Evolutionary conservation across 2,329 filamentous ascomycete species (phyloP).

Genomic region (Neopestalotiopsis clavispora): DNA sequence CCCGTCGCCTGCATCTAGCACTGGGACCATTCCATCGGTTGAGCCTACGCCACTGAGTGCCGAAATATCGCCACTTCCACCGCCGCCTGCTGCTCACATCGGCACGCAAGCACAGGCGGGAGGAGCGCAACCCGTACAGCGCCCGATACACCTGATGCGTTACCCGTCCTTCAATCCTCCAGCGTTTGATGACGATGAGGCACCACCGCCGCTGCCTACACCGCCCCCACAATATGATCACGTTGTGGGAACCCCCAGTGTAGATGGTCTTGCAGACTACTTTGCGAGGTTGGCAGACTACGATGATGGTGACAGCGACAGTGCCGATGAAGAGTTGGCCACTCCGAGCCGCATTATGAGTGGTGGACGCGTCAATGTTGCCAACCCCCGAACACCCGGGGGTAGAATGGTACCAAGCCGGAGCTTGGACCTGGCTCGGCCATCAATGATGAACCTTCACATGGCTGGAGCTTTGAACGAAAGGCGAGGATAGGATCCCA

Average conservation of each 20-base stretch:
- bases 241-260: constrained; percentile 71
- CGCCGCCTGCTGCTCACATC: constrained; percentile 61
- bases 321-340: constrained; percentile 33
- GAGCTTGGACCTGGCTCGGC: constrained; percentile 60
- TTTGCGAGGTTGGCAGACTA: constrained; percentile 81
- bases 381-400: constrained; percentile 60
- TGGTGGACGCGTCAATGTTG: constrained; percentile 62
- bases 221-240: constrained; percentile 85
- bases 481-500: constrained; percentile 29
- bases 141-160: constrained; percentile 82
- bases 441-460: constrained; percentile 34
- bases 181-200: constrained; percentile 80
- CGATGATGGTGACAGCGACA: constrained; percentile 51
- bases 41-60: constrained; percentile 35
- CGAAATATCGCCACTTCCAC: constrained; percentile 39
- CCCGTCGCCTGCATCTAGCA: constrained; percentile 70
- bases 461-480: constrained; percentile 33
- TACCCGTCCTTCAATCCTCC: constrained; percentile 88
- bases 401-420: constrained; percentile 57
- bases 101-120: constrained; percentile 41
- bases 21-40: constrained; percentile 48
- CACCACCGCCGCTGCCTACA: constrained; percentile 71
- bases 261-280: constrained; percentile 81
- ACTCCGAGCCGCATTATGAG: constrained; percentile 50
- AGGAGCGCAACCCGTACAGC: constrained; percentile 32